These are phyloP conservation scores for Phytophthora sp. DNA, from an alignment of 352 stramenopile genomes.

Conservation along the genomic window DNA sequence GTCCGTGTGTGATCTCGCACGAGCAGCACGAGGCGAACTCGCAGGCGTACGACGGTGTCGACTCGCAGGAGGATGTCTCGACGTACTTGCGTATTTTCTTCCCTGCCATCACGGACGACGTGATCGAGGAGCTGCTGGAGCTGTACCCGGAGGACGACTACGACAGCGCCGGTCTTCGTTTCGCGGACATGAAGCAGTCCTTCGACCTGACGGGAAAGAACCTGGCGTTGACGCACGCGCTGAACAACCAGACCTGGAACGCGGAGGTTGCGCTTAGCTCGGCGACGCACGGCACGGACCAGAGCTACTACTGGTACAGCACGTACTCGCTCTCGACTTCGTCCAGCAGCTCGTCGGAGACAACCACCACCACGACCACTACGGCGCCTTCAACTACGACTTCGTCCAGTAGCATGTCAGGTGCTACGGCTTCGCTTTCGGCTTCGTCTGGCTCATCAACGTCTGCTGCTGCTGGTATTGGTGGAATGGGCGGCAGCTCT, in stretches of 20 bases:
- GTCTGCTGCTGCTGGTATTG: background rate
- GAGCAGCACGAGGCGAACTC: constrained; percentile 22
- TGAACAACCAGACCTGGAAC: constrained; percentile 32
- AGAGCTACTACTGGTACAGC: constrained; percentile 33
- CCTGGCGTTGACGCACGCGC: constrained; percentile 11
- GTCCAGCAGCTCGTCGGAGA: constrained; percentile 8
- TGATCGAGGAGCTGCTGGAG: constrained; percentile 14
- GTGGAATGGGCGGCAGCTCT: constrained; percentile 7
- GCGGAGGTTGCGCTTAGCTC: constrained; percentile 11
- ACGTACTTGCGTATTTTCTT: constrained; percentile 28
- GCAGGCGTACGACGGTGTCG: constrained; percentile 13
- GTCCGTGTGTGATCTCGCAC: constrained; percentile 16
- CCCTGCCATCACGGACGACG: constrained; percentile 18
- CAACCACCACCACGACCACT: background rate
- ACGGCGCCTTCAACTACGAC: constrained; percentile 14
- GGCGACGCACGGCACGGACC: constrained; percentile 18
- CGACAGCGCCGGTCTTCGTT: constrained; percentile 24
- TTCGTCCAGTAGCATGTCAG: too few relatives aligned
- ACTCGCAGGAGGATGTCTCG: constrained; percentile 15
- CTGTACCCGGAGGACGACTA: constrained; percentile 28
- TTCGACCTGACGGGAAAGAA: constrained; percentile 27
- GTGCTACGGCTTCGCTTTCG: too few relatives aligned
- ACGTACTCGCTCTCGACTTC: constrained; percentile 20
- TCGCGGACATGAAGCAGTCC: constrained; percentile 30
- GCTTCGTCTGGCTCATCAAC: too few relatives aligned